Evolutionary conservation across 2,329 filamentous ascomycete genomes (phyloP).

Genomic region (Fusarium papillatum): DNA sequence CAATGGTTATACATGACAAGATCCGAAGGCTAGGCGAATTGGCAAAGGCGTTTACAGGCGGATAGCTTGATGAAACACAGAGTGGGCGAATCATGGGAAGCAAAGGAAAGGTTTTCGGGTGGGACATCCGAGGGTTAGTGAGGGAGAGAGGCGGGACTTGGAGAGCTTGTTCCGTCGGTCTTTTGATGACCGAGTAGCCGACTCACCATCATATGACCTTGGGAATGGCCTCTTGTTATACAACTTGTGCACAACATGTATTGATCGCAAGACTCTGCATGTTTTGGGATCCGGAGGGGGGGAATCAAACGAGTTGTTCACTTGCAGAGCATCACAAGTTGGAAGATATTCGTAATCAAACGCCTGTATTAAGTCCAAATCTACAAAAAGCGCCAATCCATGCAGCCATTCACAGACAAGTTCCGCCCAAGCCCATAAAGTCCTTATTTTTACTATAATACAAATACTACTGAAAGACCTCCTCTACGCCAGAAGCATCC

Average conservation of each 20-base stretch:
- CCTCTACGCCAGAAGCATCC: slow-evolving; percentile 61
- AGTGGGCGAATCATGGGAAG: background rate
- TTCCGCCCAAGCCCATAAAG: slow-evolving; percentile 14
- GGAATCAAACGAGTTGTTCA: background rate
- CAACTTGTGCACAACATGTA: background rate
- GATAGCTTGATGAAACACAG: background rate
- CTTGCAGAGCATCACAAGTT: background rate
- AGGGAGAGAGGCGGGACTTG: background rate
- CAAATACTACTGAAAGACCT: slow-evolving; percentile 1
- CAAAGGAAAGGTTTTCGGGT: background rate
- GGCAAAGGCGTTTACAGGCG: background rate
- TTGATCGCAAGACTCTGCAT: background rate
- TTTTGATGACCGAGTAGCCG: slow-evolving; percentile 12
- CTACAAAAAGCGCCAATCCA: slow-evolving; percentile 28
- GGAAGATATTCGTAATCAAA: background rate
- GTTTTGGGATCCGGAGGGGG: too few relatives aligned
- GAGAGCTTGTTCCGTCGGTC: background rate
- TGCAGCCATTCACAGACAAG: slow-evolving; percentile 18
- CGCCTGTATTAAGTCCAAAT: slow-evolving; percentile 19
- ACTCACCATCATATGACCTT: background rate
- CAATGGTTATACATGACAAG: background rate
- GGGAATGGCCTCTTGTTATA: background rate
- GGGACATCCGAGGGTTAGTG: slow-evolving; percentile 9
- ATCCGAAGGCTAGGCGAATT: background rate
- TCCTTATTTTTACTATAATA: slow-evolving; percentile 28